These are phyloP conservation scores for Castanea mollissima DNA, from an alignment of 306 rosid species.

Conservation along the genomic window DNA sequence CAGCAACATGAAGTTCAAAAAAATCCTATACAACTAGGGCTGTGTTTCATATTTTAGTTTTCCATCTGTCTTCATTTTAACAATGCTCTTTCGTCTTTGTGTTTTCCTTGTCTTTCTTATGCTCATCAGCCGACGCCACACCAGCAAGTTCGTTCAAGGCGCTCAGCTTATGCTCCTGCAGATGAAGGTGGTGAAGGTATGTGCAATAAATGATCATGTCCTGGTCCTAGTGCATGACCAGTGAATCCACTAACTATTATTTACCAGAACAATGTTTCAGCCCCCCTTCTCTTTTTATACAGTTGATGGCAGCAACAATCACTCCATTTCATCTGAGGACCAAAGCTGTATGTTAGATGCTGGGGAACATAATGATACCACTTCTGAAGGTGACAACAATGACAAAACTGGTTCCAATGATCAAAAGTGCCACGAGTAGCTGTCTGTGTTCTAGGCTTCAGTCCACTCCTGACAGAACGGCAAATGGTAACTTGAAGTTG, in stretches of 20 bases:
- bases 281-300: slow-evolving; percentile 17
- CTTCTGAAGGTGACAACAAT: slow-evolving; percentile 25
- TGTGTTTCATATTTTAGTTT: neutral
- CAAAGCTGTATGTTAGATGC: slow-evolving; percentile 30
- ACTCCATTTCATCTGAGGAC: slow-evolving; percentile 35
- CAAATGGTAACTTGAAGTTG: slow-evolving; percentile 25
- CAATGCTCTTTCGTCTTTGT: neutral
- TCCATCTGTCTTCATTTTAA: neutral
- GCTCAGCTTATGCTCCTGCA: slow-evolving; percentile 77
- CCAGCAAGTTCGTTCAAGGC: slow-evolving; percentile 83
- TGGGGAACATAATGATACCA: slow-evolving; percentile 3
- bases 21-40: neutral
- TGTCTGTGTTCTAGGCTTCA: slow-evolving; percentile 1
- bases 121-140: slow-evolving; percentile 83
- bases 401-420: slow-evolving; percentile 37
- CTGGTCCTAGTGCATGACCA: neutral
- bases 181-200: slow-evolving; percentile 72
- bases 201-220: slow-evolving; percentile 2
- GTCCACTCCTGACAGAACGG: slow-evolving; percentile 9
- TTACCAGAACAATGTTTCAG: slow-evolving; percentile 1
- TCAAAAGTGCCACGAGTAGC: slow-evolving; percentile 31
- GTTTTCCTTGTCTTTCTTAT: neutral
- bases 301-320: slow-evolving; percentile 32
- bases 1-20: neutral
- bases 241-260: neutral